phyloP scores from a whole-genome alignment of 495 filamentous ascomycete genomes.

The Lentithecium fluviatile region DNA sequence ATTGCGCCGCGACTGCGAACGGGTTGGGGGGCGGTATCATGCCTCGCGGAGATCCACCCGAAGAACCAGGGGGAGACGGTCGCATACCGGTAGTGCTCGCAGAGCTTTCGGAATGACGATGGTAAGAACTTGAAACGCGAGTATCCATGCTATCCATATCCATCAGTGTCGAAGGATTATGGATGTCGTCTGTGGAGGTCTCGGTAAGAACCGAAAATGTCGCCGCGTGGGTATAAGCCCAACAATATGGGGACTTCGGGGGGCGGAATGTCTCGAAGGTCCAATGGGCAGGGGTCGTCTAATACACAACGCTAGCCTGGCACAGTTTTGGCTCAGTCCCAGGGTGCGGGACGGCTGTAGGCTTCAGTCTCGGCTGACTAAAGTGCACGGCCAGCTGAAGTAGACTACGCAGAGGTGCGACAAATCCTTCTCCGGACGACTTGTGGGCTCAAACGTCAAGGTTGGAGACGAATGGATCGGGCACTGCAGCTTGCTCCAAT shows the following conservation, averaged over 20 bases:
- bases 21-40: conserved; percentile 29
- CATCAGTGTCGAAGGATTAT: conserved; percentile 18
- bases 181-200: conserved; percentile 30
- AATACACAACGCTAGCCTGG: conserved; percentile 22
- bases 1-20: conserved; percentile 22
- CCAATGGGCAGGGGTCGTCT: conserved; percentile 18
- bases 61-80: conserved; percentile 24
- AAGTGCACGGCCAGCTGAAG: conserved; percentile 26
- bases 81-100: neutral
- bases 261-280: conserved; percentile 1
- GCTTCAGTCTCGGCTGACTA: conserved; percentile 10
- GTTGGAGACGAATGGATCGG: conserved; percentile 3
- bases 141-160: conserved; percentile 19
- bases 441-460: conserved; percentile 10
- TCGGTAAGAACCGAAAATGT: conserved; percentile 34
- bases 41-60: conserved; percentile 21
- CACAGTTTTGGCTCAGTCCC: conserved; percentile 5
- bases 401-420: conserved; percentile 17
- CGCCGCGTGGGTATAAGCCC: conserved; percentile 25
- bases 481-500: conserved; percentile 16
- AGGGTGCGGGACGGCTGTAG: conserved; percentile 9
- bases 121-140: conserved; percentile 18
- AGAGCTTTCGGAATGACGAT: conserved; percentile 18
- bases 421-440: conserved; percentile 4
- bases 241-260: conserved; percentile 32